These are phyloP conservation scores for Fusarium domesticum DNA, from an alignment of 2,329 filamentous ascomycete species.

Conservation along the genomic window DNA sequence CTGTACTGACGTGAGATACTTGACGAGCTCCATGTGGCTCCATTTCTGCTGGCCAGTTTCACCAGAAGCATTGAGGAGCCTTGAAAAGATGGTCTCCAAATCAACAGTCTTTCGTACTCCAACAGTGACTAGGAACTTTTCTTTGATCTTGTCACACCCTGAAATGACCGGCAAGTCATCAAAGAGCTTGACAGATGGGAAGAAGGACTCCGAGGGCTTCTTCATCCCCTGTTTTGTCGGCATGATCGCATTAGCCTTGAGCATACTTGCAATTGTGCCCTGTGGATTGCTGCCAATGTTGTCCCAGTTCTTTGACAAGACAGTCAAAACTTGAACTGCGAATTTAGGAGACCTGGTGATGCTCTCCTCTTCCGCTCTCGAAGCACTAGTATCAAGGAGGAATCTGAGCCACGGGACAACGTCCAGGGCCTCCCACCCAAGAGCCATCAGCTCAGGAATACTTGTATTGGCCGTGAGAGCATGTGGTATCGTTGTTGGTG, in stretches of 20 bases:
- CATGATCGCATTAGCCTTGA: constrained; percentile 71
- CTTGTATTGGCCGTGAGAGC: constrained; percentile 72
- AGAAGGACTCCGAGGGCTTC: constrained; percentile 82
- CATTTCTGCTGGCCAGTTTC: constrained; percentile 62
- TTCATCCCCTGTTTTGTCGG: constrained; percentile 91
- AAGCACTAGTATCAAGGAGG: constrained; percentile 65
- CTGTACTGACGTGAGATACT: constrained; percentile 86
- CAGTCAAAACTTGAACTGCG: constrained; percentile 69
- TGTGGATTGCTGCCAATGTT: constrained; percentile 66
- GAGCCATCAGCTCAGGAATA: constrained; percentile 66
- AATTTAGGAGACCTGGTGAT: constrained; percentile 71
- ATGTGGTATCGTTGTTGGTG: constrained; percentile 78
- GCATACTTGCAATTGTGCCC: constrained; percentile 58
- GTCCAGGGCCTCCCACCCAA: constrained; percentile 84
- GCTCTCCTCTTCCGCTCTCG: constrained; percentile 60
- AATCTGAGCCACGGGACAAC: constrained; percentile 83
- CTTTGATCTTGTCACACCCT: constrained; percentile 75
- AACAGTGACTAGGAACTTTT: constrained; percentile 79
- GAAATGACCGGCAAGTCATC: constrained; percentile 85
- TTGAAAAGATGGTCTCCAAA: constrained; percentile 86
- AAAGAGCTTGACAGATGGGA: constrained; percentile 89
- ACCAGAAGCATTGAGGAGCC: constrained; percentile 65
- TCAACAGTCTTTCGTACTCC: constrained; percentile 96
- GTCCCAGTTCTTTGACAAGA: constrained; percentile 90
- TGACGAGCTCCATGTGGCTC: constrained; percentile 93